A percentile compares a stretch with the other conserved stretches of the same genome.
phyloP scores from a whole-genome alignment of 805 yeast genomes.

The Yamadazyma laniorum region DNA sequence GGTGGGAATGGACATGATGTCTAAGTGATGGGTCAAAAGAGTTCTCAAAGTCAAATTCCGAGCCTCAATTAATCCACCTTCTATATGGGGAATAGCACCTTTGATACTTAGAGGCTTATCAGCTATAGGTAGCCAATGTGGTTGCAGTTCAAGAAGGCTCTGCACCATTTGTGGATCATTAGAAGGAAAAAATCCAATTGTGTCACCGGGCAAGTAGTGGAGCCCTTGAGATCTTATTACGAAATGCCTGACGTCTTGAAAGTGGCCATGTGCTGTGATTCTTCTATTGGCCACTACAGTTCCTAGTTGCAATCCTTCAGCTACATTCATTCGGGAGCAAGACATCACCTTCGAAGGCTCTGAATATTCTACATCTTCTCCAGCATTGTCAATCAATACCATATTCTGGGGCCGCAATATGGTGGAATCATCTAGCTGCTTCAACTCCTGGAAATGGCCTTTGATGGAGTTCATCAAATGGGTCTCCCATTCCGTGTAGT shows the following conservation, averaged over 20 bases:
- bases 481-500: conserved; percentile 71
- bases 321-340: conserved; percentile 11
- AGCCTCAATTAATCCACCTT: conserved; percentile 60
- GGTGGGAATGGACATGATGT: conserved; percentile 78
- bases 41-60: conserved; percentile 61
- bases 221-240: conserved; percentile 37
- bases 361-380: conserved; percentile 1
- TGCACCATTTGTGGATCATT: conserved; percentile 68
- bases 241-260: conserved; percentile 83
- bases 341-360: conserved; percentile 5
- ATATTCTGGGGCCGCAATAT: conserved; percentile 26
- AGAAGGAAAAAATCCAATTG: conserved; percentile 70
- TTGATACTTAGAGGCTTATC: conserved; percentile 51
- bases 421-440: conserved; percentile 23
- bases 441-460: conserved; percentile 20
- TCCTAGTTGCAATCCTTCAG: conserved; percentile 30
- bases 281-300: conserved; percentile 51
- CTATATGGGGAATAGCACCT: conserved; percentile 37
- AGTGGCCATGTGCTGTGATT: conserved; percentile 70
- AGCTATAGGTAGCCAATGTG: conserved; percentile 66
- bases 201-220: conserved; percentile 73
- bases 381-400: conserved; percentile 3
- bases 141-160: conserved; percentile 61
- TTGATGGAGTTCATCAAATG: conserved; percentile 35
- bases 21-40: conserved; percentile 75